Evolutionary conservation across 2,329 filamentous ascomycete genomes (phyloP), one percentile per base, ranked within the genome.

Genomic region (Trematosphaeria pertusa): DNA sequence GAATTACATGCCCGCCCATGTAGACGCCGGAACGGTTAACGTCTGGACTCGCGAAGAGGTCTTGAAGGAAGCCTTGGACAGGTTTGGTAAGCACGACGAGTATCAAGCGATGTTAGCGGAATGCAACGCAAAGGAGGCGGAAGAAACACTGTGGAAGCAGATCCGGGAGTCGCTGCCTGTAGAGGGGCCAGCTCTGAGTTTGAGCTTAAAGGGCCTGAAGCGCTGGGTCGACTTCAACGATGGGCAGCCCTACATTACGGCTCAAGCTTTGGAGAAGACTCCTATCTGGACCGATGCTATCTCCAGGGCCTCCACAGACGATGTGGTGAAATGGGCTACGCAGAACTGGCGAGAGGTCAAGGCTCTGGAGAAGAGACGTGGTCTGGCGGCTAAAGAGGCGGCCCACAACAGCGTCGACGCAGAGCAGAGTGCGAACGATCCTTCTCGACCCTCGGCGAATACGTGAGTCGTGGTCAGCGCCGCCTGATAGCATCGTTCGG

Each of bases 1-100:
- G 1, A 81, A 85, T 4, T 91, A 83, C 52, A 68, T 87, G n/a
- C 83, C 85, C 0, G 61, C 59, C 2, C 81, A 81, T 47, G 72
- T 76, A 1, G 69, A 69, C 1, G 78, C 75, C 44, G 37, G 60
- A 1, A 38, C 52, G 17, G 24, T 17, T n/a, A 52, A 49, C 10
- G 40, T 43, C 1, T 59, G 57, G 48, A 64, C 56, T 4, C 58
- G 85, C 17, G 70, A 78, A 5, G 41, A 74, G 4, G 73, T 87
- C 1, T 77, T 79, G 0, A 58, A 77, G 0, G 77, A 83, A 38
- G 85, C 82, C 0, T 78, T 89, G 20, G 62, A 58, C 0, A 60
- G 51, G 2, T 89, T 88, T 51, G 67, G 67, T 18, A 70, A 78
- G 3, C 64, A 69, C 10, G 40, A 58, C 0, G 75, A 77, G 26